These are phyloP conservation scores for Metschnikowia henanensis DNA, from an alignment of 805 yeast genomes.

Conservation along the genomic window DNA sequence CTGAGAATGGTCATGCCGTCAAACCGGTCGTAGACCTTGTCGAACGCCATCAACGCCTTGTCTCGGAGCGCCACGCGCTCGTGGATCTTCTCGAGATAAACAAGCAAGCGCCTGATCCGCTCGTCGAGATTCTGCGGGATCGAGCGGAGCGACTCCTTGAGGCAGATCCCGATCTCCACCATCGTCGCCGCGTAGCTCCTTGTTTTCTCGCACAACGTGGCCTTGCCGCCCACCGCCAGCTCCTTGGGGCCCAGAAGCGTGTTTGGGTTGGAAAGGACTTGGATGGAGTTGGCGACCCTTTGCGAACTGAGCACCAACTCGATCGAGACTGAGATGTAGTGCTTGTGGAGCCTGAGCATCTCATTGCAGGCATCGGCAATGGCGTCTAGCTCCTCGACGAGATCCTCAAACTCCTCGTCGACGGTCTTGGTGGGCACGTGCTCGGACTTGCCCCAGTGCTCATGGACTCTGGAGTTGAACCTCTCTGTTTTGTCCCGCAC, in stretches of 20 bases:
- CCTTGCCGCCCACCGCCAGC: neutral
- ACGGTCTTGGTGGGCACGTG: conserved; percentile 18
- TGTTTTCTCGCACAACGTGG: conserved; percentile 22
- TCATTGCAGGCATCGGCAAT: conserved; percentile 12
- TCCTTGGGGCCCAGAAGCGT: neutral
- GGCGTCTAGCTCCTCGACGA: conserved; percentile 22
- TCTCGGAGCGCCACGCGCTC: conserved; percentile 30
- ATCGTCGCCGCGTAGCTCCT: conserved; percentile 20
- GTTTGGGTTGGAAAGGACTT: conserved; percentile 14
- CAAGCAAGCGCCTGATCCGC: conserved; percentile 18
- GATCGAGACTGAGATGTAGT: conserved; percentile 9
- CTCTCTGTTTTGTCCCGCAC: conserved; percentile 7
- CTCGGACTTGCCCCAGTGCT: conserved; percentile 9
- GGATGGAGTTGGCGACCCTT: conserved; percentile 25
- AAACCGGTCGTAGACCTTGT: conserved; percentile 28
- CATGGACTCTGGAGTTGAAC: conserved; percentile 9
- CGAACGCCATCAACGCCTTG: conserved; percentile 38
- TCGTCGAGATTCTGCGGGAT: conserved; percentile 12
- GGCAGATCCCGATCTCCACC: conserved; percentile 13
- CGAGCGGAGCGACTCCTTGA: conserved; percentile 11
- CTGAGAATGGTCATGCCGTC: conserved; percentile 32
- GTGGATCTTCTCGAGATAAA: conserved; percentile 24
- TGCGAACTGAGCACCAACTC: conserved; percentile 20
- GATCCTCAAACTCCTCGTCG: conserved; percentile 40
- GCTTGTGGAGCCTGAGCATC: conserved; percentile 9